Conservation (phyloP, 768 basidiomycete species). For the Boletellus emodensis region DNA sequence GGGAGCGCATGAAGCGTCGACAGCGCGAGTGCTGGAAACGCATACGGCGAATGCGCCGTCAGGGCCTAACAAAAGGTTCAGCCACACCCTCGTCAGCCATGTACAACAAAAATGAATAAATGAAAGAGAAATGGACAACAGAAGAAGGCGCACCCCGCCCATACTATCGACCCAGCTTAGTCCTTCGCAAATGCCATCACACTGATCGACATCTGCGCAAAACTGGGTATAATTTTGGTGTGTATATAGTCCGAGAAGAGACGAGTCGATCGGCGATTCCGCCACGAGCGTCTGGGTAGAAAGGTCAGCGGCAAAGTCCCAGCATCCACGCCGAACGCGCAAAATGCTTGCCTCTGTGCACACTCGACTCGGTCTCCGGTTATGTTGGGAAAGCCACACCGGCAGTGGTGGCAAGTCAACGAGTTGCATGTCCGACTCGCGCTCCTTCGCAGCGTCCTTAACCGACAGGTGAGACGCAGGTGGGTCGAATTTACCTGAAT, state of each 20-base stretch:
- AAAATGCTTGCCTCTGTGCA: slow-evolving; percentile 60
- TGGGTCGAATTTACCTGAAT: slow-evolving; percentile 71
- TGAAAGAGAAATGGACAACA: background rate
- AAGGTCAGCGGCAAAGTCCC: background rate
- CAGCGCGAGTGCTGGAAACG: slow-evolving; percentile 80
- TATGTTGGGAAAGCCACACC: slow-evolving; percentile 51
- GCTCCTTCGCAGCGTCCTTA: slow-evolving; percentile 62
- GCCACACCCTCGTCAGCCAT: background rate
- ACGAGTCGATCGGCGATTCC: slow-evolving; percentile 88
- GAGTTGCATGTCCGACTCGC: slow-evolving; percentile 51
- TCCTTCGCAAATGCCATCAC: slow-evolving; percentile 64
- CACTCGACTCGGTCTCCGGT: slow-evolving; percentile 67
- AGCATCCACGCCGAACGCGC: background rate
- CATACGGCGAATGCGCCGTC: slow-evolving; percentile 64
- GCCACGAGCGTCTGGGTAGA: slow-evolving; percentile 60
- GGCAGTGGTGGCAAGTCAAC: slow-evolving; percentile 58
- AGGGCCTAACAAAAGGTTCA: slow-evolving; percentile 44
- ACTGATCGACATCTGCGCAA: slow-evolving; percentile 73
- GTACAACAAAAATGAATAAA: background rate
- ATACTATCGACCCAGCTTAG: slow-evolving; percentile 74
- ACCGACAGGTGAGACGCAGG: slow-evolving; percentile 49
- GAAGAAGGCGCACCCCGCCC: slow-evolving; percentile 44
- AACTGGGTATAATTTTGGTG: slow-evolving; percentile 94
- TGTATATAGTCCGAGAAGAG: slow-evolving; percentile 81
- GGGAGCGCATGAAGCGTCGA: slow-evolving; percentile 86